Conservation (phyloP, 2,329 filamentous ascomycete genomes). For the Apiospora rasikravindrae region DNA sequence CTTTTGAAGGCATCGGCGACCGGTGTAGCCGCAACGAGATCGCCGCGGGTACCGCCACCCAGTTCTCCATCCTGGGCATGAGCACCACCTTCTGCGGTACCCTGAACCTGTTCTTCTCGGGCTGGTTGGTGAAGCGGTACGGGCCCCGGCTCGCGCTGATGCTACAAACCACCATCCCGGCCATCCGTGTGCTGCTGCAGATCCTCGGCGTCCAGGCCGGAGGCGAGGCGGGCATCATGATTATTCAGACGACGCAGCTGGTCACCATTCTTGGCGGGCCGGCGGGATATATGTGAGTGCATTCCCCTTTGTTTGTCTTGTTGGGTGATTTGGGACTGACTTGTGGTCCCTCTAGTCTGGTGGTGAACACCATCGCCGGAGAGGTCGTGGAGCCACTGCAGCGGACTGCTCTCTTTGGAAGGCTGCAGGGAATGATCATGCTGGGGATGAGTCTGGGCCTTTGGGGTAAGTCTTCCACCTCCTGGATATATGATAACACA, state of each 20-base stretch:
- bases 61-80: conserved; percentile 69
- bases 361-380: conserved; percentile 71
- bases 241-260: conserved; percentile 70
- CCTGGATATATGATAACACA: not conserved
- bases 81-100: conserved; percentile 70
- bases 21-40: conserved; percentile 67
- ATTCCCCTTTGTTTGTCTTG: not conserved
- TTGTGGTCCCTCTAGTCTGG: conserved; percentile 44
- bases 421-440: conserved; percentile 69
- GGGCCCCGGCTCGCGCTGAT: conserved; percentile 68
- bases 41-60: conserved; percentile 65
- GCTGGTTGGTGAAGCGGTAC: conserved; percentile 69
- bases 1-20: conserved; percentile 52
- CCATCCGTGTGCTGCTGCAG: conserved; percentile 66
- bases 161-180: conserved; percentile 68
- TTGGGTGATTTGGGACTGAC: not conserved
- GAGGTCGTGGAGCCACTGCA: conserved; percentile 65
- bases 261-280: conserved; percentile 73
- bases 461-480: conserved; percentile 47
- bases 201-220: conserved; percentile 68
- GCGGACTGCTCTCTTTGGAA: conserved; percentile 68
- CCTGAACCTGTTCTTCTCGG: conserved; percentile 70
- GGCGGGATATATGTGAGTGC: conserved; percentile 62
- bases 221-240: conserved; percentile 65
- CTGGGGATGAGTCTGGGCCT: conserved; percentile 69